Base-by-base conservation (phyloP, 768 basidiomycete species). In the Boletellus emodensis region DNA sequence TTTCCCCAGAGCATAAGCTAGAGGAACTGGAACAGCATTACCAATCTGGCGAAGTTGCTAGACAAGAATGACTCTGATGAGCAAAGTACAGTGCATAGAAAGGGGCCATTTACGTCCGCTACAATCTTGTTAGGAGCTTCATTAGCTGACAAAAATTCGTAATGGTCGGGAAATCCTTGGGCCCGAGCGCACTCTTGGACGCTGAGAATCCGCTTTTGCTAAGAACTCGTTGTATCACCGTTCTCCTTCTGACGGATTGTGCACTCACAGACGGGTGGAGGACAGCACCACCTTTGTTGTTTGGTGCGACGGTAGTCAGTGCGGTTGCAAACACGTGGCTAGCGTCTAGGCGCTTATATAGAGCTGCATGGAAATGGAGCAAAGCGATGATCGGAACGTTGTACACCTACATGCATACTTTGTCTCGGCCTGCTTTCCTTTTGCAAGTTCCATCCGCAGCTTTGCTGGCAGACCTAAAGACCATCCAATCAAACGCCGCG, bases 31-130 rank as follows among this genome's bases (percentile, higher is more conserved):
- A 7, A 89, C 87, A 3, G 87, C 88, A 59, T 90, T 90, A 0
- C 88, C 89, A 40, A 90, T 89, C 55, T 90, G 88, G 43, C 78
- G 72, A 49, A 83, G 72, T 81, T 85, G 84, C 88, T 90, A 54
- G 20, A 52, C 33, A 46, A 22, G 8, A 33, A 51, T 33, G 35
- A 17, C 5, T 18, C 15, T 57, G 51, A 54, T 57, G 51, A 54
- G 43, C 14, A 30, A 48, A 4, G 10, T 4, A 49, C 39, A 32
- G 49, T 26, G 30, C 37, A 42, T 18, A 24, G 24, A 39, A 46
- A 42, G 24, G 34, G 30, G 39, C 30, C 13, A 72, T 80, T 52
- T 50, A 89, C 88, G 54, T 87, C 83, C 12, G 69, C 57, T 1
- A 80, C 57, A 30, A 73, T 64, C 18, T 67, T 69, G 4, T 51